Evolutionary conservation across 495 filamentous ascomycete genomes (phyloP), one percentile per base, ranked within the genome.

Genomic region (Astrothelium macrocarpum): DNA sequence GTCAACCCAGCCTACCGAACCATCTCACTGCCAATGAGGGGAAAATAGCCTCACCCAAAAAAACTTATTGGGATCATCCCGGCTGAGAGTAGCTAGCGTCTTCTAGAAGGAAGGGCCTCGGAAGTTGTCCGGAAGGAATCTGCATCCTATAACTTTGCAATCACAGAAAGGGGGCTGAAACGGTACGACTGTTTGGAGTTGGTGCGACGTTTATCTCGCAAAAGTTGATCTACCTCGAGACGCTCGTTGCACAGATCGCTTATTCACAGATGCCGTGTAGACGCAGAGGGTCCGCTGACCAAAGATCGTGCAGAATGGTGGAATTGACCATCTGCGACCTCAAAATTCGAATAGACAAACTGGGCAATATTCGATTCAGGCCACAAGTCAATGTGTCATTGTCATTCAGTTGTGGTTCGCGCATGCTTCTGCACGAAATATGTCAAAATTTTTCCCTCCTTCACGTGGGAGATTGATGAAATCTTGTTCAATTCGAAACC

Each of bases 41-140:
- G 49, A 29, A n/a, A 56, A 56, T 56, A 56, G 49, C 49, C 49
- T 12, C 25, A 56, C 7, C 49, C 49, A 20, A 10, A n/a, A n/a
- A n/a, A n/a, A 12, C 9, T 25, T 11, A 26, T 29, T 56, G 25
- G 49, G 49, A 56, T 56, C 7, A 56, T 56, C 49, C 49, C 49
- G 29, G 49, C 5, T 3, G 7, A 16, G 3, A 9, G 7, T 29
- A 16, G 49, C 20, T 29, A 56, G 25, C 49, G 49, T 9, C 49
- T 56, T 56, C 49, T 56, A 56, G 49, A 56, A 56, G 29, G 49
- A 56, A 56, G 49, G 49, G 49, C 49, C 2, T 14, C 43, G 49
- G 49, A 56, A 56, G 25, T 9, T 20, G 20, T 28, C 49, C 49
- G 49, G 49, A 56, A 56, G 11, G 25, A 56, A 56, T 26, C 49